Conservation (phyloP, 1,284 basidiomycete species). For the Macrocystidia cucumis region DNA sequence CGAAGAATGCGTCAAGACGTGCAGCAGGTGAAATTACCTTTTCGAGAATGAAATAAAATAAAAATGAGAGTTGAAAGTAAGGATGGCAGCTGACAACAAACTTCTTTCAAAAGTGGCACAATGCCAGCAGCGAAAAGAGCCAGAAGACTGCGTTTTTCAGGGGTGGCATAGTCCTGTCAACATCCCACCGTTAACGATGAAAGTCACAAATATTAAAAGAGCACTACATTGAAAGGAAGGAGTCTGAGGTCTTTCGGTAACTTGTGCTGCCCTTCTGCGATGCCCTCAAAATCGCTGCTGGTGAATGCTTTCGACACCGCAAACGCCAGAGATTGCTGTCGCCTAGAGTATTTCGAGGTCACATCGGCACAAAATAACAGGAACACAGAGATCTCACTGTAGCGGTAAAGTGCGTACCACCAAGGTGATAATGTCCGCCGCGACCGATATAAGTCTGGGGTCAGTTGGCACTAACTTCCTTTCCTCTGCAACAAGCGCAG, state of each 20-base stretch:
- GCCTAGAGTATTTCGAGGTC: conserved; percentile 22
- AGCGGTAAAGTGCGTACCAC: conserved; percentile 56
- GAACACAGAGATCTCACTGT: conserved; percentile 42
- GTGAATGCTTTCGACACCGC: conserved; percentile 55
- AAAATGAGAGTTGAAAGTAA: neutral
- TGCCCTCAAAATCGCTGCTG: conserved; percentile 41
- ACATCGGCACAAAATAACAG: neutral
- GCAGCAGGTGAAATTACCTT: conserved; percentile 45
- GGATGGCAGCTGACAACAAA: conserved; percentile 21
- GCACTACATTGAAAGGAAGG: conserved; percentile 37
- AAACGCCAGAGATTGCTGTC: conserved; percentile 50
- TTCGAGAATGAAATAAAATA: conserved; percentile 3
- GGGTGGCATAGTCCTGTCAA: conserved; percentile 37
- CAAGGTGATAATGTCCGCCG: conserved; percentile 60
- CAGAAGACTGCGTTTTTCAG: conserved; percentile 52
- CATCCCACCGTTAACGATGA: too few species aligned
- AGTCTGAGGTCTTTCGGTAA: conserved; percentile 30
- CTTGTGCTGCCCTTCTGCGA: conserved; percentile 50
- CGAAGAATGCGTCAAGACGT: conserved; percentile 44
- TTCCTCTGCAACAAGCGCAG: conserved; percentile 33
- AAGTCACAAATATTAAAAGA: conserved; percentile 12
- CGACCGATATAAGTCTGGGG: conserved; percentile 55
- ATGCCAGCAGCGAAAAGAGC: conserved; percentile 61
- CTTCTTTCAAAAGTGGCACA: conserved; percentile 59
- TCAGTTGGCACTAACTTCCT: conserved; percentile 44